Base-by-base conservation (phyloP, 192 early-diverging fungal species). In the Chytriomyces confervae region DNA sequence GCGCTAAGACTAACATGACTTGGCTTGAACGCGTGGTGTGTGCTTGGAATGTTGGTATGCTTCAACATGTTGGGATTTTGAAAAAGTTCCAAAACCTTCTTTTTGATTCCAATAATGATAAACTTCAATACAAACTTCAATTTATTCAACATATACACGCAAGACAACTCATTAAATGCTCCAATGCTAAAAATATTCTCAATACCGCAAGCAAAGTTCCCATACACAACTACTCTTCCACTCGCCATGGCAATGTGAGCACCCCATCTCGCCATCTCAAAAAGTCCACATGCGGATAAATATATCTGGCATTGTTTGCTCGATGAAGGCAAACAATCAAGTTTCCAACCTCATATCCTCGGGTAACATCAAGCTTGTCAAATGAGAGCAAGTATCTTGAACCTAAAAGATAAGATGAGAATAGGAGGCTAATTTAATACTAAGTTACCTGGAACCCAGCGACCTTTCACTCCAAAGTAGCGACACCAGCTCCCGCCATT, bases 261-360 rank as follows among this genome's bases (percentile, higher is more conserved):
- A 57, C 53, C 53, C 53, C 53, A 57, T 57, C 53, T 57, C 53
- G 53, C 53, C 53, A 57, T 57, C n/a, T 57, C 53, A 57, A 57
- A 57, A 57, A 57, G n/a, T 57, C n/a, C n/a, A 57, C 53, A 57
- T 57, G 53, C n/a, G 53, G 53, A 57, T 57, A 57, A 57, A 57
- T 57, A 57, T 57, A 57, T 57, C 53, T 57, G 53, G 53, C 53
- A 57, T 57, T n/a, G 53, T 57, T 57, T 57, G 53, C 53, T 57
- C 53, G 53, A 57, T n/a, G 9, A 57, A 57, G 53, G 53, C 53
- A 57, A 11, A 57, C n/a, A 57, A 57, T 57, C 53, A 57, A 57
- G 53, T 57, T 57, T 57, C 53, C 53, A 57, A 57, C 53, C 53
- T 57, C 53, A 57, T 57, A 57, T 57, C 53, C 53, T 57, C 53